Evolutionary conservation across 768 basidiomycete species (phyloP), one percentile per base, ranked within the genome.

Genomic region (Suillus discolor): DNA sequence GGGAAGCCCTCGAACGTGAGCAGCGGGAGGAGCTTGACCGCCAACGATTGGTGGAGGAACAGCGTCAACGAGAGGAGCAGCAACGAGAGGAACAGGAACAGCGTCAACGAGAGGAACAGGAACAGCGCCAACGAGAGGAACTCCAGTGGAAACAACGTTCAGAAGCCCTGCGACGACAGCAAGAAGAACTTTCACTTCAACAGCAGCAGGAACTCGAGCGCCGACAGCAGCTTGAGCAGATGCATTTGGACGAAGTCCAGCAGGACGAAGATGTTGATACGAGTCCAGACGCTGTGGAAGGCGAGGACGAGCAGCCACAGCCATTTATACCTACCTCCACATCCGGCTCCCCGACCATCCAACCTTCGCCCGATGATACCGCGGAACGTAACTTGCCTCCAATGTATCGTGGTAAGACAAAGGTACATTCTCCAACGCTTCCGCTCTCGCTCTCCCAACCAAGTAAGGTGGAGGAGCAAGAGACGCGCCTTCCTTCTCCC

Each of bases 211-310:
- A 60, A 6, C 59, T 60, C 12, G 59, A 60, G 41, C 59, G 59
- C 41, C 59, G 59, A 28, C 59, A 60, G 41, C 39, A 60, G 25
- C 39, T 60, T 28, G 59, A 60, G 25, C 59, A 60, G 18, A 60
- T 60, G 41, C 59, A 60, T 13, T 23, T 60, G 3, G 39, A 60
- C 18, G 39, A 60, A 25, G 18, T 60, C 25, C 59, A 60, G 18
- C 59, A 42, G 39, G 71, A 65, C 53, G 61, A 59, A 23, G 75
- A 72, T 54, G 34, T 71, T 4, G 71, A 69, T 20, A 64, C 70
- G 57, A 72, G 64, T 49, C 54, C 23, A 16, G 59, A 79, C 4
- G 77, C 84, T 25, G 82, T 85, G 67, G 78, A 81, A 65, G 84
- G 85, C 67, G 75, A 86, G 44, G 82, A 81, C 57, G 78, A 80